A percentile compares a stretch with the other conserved stretches of the same genome.
phyloP scores from a whole-genome alignment of 192 early-diverging fungal genomes.

The Coemansia sp. region DNA sequence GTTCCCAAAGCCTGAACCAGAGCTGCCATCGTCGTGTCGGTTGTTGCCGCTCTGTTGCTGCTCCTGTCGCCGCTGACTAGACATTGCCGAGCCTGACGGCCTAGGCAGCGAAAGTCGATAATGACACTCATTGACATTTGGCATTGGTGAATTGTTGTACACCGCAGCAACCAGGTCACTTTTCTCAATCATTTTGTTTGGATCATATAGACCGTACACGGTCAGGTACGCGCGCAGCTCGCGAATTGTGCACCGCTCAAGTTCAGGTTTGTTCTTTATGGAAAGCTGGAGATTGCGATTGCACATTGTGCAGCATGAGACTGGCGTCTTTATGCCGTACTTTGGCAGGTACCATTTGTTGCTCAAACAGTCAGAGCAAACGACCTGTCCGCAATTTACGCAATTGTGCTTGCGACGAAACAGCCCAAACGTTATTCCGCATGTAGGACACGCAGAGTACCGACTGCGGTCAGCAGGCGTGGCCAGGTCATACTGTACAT shows the following conservation, averaged over 20 bases:
- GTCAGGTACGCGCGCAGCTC: constrained; percentile 45
- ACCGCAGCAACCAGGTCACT: constrained; percentile 39
- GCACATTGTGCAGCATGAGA: constrained; percentile 37
- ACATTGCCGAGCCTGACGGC: constrained; percentile 19
- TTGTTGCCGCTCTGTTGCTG: constrained; percentile 5
- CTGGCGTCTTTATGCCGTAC: constrained; percentile 42
- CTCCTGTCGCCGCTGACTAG: background rate
- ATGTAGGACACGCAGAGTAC: constrained; percentile 47
- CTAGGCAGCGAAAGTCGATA: constrained; percentile 38
- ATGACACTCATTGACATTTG: constrained; percentile 35
- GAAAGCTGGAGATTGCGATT: constrained; percentile 43
- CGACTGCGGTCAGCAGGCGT: constrained; percentile 27
- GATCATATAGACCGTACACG: constrained; percentile 40
- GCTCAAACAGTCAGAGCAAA: constrained; percentile 43
- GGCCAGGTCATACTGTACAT: constrained; percentile 25
- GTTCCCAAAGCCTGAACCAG: background rate
- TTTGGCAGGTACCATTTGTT: constrained; percentile 52
- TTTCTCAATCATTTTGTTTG: constrained; percentile 45
- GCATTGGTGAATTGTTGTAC: constrained; percentile 44
- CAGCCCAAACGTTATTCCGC: constrained; percentile 42
- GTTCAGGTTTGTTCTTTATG: constrained; percentile 26
- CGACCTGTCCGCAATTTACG: constrained; percentile 39
- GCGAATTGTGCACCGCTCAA: constrained; percentile 26
- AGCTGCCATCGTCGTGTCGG: background rate
- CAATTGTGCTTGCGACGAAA: constrained; percentile 43